Evolutionary conservation across 768 basidiomycete species (phyloP).

Genomic region (Paxillus rubicundulus): DNA sequence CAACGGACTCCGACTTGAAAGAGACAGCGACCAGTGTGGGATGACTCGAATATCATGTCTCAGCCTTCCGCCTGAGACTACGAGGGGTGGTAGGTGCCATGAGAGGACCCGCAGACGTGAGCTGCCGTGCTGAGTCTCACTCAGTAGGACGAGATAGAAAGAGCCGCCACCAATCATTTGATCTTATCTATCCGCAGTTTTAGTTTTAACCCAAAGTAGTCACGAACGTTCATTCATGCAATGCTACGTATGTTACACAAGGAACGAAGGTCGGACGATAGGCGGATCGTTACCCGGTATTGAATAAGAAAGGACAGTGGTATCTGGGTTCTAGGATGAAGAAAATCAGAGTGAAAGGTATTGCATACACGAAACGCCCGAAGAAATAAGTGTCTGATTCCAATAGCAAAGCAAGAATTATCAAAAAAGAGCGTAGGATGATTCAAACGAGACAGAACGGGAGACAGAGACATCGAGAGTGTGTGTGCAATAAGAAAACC

Average conservation of each 20-base stretch:
- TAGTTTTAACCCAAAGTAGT: too few species aligned
- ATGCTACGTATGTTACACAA: constrained; percentile 12
- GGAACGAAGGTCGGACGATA: constrained; percentile 23
- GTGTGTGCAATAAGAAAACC: background rate
- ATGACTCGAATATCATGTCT: too few species aligned
- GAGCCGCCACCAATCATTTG: too few species aligned
- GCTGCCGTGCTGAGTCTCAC: too few species aligned
- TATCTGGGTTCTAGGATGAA: constrained; percentile 7
- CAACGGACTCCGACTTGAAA: too few species aligned
- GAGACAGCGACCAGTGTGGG: too few species aligned
- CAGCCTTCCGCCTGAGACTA: too few species aligned
- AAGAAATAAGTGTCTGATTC: constrained; percentile 19
- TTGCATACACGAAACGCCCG: constrained; percentile 30
- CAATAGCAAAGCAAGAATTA: constrained; percentile 29
- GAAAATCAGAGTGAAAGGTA: constrained; percentile 10
- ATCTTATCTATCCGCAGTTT: too few species aligned
- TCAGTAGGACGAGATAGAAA: too few species aligned
- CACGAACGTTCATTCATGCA: constrained; percentile 14
- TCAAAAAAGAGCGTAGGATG: constrained; percentile 33
- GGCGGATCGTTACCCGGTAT: constrained; percentile 19
- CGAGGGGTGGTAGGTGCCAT: too few species aligned
- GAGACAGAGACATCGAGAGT: constrained; percentile 4
- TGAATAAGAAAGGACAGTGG: constrained; percentile 17
- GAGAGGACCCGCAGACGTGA: too few species aligned
- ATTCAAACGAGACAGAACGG: constrained; percentile 15